Percentiles rank a stretch among this genome's conserved stretches.
These are phyloP conservation scores for Naematelia aurantialba DNA, from an alignment of 768 basidiomycete species.

Conservation along the genomic window DNA sequence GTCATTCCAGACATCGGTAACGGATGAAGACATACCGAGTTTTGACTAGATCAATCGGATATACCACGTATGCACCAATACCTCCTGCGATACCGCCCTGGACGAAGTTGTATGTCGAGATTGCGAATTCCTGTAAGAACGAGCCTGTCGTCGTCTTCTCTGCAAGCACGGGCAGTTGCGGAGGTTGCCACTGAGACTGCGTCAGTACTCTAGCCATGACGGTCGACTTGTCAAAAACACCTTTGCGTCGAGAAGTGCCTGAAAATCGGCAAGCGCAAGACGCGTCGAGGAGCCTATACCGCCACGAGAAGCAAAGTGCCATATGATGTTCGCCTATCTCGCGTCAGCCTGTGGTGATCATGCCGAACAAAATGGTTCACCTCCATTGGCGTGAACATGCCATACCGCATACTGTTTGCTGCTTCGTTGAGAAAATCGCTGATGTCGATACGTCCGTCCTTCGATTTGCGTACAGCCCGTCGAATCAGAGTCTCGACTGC, in stretches of 20 bases:
- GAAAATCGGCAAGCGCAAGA: conserved; percentile 83
- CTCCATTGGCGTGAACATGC: conserved; percentile 96
- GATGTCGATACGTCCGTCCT: conserved; percentile 92
- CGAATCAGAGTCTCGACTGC: conserved; percentile 90
- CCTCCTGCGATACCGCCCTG: conserved; percentile 88
- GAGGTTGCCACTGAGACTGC: conserved; percentile 41
- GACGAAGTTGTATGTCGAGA: conserved; percentile 79
- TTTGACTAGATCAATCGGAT: conserved; percentile 68
- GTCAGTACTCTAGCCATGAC: not conserved
- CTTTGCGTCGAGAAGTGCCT: conserved; percentile 79
- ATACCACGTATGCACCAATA: conserved; percentile 79
- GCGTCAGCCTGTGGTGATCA: conserved; percentile 1
- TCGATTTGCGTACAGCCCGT: conserved; percentile 81
- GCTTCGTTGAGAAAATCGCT: conserved; percentile 92
- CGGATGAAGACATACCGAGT: conserved; percentile 21
- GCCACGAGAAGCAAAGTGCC: conserved; percentile 92
- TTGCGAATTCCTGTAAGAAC: conserved; percentile 59
- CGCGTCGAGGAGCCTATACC: conserved; percentile 55
- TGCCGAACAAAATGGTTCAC: conserved; percentile 52
- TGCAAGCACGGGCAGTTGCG: conserved; percentile 20
- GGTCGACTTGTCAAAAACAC: conserved; percentile 17
- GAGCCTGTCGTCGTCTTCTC: conserved; percentile 13
- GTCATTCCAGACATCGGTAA: too few relatives aligned
- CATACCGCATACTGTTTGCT: conserved; percentile 80
- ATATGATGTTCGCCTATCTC: conserved; percentile 65